Percentiles rank a stretch among this genome's conserved stretches.
Evolutionary conservation across 164 flowering plant species (phyloP).

Genomic region (Euptelea pleiosperma): DNA sequence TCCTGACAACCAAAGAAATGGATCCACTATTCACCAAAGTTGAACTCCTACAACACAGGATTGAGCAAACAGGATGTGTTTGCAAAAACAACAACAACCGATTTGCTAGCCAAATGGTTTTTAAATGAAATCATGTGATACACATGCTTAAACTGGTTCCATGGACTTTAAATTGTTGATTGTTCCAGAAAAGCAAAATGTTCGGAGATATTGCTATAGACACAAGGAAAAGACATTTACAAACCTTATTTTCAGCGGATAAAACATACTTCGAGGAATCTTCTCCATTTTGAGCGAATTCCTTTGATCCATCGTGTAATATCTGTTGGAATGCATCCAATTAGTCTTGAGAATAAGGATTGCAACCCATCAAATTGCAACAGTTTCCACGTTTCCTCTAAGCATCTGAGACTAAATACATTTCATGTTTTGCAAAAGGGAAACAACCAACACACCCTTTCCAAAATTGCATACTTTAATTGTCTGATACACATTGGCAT

Average conservation of each 20-base stretch:
- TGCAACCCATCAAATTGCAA: conserved; percentile 2
- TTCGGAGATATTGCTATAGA: neutral
- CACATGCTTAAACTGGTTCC: neutral
- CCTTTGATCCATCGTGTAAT: conserved; percentile 82
- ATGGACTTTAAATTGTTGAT: neutral
- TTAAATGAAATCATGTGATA: neutral
- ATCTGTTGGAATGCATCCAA: conserved; percentile 42
- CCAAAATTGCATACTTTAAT: conserved; percentile 93
- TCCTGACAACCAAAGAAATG: conserved; percentile 38
- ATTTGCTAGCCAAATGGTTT: neutral
- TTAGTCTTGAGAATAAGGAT: conserved; percentile 1
- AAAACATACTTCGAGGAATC: conserved; percentile 63
- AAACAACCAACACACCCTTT: conserved; percentile 93
- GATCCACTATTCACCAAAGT: conserved; percentile 3
- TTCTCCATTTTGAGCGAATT: conserved; percentile 70
- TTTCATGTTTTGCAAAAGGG: conserved; percentile 36
- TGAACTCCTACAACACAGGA: neutral
- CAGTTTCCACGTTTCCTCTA: neutral
- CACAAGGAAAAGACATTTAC: conserved; percentile 15
- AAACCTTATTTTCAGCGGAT: conserved; percentile 79
- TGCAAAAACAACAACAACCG: neutral
- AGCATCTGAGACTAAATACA: conserved; percentile 16
- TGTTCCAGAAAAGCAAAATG: neutral
- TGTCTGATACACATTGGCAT: conserved; percentile 98
- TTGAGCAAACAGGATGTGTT: neutral